phyloP scores from a whole-genome alignment of 805 yeast species.

The Naumovozyma dairenensis region DNA sequence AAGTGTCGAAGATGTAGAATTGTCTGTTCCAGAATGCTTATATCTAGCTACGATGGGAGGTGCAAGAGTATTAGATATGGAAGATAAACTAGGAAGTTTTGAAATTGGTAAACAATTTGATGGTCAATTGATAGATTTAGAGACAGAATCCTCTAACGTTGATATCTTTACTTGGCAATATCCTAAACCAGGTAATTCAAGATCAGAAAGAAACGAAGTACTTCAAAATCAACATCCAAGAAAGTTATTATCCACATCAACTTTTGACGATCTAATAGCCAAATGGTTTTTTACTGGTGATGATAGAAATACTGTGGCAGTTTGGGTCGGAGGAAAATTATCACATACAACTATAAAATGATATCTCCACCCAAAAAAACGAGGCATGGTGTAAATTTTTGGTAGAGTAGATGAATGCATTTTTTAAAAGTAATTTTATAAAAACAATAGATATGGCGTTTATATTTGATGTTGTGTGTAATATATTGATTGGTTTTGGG shows the following conservation, averaged over 20 bases:
- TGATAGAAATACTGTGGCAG: conserved; percentile 73
- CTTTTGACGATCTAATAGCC: conserved; percentile 44
- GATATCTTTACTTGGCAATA: conserved; percentile 70
- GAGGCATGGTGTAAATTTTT: no score
- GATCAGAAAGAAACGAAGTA: no score
- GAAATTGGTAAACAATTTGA: conserved; percentile 75
- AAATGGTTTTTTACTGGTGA: conserved; percentile 94
- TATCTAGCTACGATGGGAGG: conserved; percentile 87
- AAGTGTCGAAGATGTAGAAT: conserved; percentile 37
- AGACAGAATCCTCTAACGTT: conserved; percentile 43
- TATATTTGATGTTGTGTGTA: no score
- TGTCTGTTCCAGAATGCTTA: conserved; percentile 61
- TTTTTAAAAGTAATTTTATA: no score
- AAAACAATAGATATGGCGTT: no score
- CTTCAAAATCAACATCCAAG: background rate
- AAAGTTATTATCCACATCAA: conserved; percentile 5
- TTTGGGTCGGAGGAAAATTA: conserved; percentile 70
- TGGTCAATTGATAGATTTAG: conserved; percentile 64
- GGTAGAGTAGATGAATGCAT: no score
- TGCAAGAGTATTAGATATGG: conserved; percentile 61
- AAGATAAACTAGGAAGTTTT: conserved; percentile 55
- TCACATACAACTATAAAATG: background rate
- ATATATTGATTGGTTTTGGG: no score
- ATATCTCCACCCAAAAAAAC: no score
- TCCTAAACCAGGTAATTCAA: no score